phyloP scores from a whole-genome alignment of 2,329 filamentous ascomycete genomes.

The Diaporthe aspalathi region DNA sequence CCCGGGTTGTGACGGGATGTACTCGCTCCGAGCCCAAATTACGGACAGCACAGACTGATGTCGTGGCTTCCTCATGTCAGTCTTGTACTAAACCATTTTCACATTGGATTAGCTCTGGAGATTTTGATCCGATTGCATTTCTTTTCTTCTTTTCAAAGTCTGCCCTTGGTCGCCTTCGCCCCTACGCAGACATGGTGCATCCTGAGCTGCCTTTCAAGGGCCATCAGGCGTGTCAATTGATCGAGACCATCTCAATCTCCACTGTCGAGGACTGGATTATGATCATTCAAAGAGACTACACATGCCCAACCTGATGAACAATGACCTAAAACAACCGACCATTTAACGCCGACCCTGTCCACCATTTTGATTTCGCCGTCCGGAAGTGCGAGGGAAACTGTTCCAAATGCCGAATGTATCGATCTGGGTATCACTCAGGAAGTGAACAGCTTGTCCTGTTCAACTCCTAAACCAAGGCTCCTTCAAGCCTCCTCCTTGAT shows the following conservation, averaged over 20 bases:
- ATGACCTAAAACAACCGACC: slow-evolving; percentile 33
- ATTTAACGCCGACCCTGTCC: slow-evolving; percentile 35
- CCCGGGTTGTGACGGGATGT: no score
- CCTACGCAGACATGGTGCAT: not conserved
- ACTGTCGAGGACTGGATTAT: not conserved
- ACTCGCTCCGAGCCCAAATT: no score
- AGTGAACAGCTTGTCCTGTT: slow-evolving; percentile 24
- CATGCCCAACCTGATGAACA: slow-evolving; percentile 13
- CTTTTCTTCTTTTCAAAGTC: not conserved
- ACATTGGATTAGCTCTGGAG: not conserved
- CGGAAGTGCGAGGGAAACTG: slow-evolving; percentile 31
- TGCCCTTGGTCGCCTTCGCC: not conserved
- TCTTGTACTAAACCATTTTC: no score
- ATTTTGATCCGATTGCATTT: not conserved
- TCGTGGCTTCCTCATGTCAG: no score
- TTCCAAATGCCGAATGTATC: slow-evolving; percentile 34
- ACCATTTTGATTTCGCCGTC: slow-evolving; percentile 16
- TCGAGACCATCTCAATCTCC: not conserved
- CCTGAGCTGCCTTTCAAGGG: not conserved
- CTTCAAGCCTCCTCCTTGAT: slow-evolving; percentile 54
- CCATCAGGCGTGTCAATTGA: not conserved
- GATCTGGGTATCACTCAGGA: slow-evolving; percentile 38
- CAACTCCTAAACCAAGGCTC: slow-evolving; percentile 18
- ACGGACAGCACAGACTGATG: no score
- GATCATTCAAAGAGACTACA: not conserved